These are phyloP conservation scores for Kurtzmaniella cleridarum DNA, from an alignment of 805 yeast genomes.

Conservation along the genomic window DNA sequence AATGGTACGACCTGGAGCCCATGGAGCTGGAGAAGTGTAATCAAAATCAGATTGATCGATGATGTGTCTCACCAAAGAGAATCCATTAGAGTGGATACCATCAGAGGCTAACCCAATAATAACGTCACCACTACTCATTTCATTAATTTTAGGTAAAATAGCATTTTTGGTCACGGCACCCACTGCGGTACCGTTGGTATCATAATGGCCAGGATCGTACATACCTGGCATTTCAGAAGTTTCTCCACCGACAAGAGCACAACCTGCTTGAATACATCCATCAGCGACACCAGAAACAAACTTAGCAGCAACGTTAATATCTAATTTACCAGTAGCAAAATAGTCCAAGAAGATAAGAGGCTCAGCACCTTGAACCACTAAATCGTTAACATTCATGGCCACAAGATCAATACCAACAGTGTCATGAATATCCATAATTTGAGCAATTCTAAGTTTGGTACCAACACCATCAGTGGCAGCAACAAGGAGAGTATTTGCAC, in stretches of 20 bases:
- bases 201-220: slow-evolving; percentile 93
- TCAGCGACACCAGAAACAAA: slow-evolving; percentile 95
- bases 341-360: slow-evolving; percentile 93
- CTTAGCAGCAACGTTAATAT: slow-evolving; percentile 74
- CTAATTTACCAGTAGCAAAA: slow-evolving; percentile 91
- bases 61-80: slow-evolving; percentile 88
- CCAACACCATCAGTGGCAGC: slow-evolving; percentile 99
- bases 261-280: slow-evolving; percentile 91
- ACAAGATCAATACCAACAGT: slow-evolving; percentile 99
- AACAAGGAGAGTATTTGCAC: slow-evolving; percentile 74
- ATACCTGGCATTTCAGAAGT: slow-evolving; percentile 99
- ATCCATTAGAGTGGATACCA: slow-evolving; percentile 97
- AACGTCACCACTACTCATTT: slow-evolving; percentile 75
- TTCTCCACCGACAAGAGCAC: slow-evolving; percentile 98
- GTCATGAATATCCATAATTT: slow-evolving; percentile 78
- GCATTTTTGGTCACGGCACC: slow-evolving; percentile 84
- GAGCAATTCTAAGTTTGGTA: slow-evolving; percentile 92
- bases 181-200: slow-evolving; percentile 96
- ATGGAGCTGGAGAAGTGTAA: slow-evolving; percentile 79
- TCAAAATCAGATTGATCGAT: slow-evolving; percentile 69
- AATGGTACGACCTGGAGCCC: slow-evolving; percentile 64
- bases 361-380: slow-evolving; percentile 98
- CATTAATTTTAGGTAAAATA: slow-evolving; percentile 65
- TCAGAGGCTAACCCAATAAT: slow-evolving; percentile 83
- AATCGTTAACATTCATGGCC: slow-evolving; percentile 98